These are phyloP conservation scores for Diaporthe australafricana DNA, from an alignment of 2,329 filamentous ascomycete genomes.

Conservation along the genomic window DNA sequence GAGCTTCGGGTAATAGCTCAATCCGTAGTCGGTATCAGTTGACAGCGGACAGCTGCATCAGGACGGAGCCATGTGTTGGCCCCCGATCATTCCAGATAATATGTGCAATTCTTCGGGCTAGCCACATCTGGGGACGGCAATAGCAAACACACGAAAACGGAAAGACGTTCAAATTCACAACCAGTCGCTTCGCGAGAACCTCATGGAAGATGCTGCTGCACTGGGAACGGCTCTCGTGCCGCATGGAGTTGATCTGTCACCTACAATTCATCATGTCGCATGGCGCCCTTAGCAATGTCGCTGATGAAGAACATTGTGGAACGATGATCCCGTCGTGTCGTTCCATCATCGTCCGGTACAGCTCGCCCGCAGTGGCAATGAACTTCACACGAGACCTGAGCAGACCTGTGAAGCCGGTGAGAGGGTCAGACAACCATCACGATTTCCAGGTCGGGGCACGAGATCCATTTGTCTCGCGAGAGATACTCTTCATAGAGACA, in stretches of 20 bases:
- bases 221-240: background rate
- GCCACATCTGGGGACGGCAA: background rate
- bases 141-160: background rate
- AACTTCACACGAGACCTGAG: background rate
- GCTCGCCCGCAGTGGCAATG: background rate
- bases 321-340: background rate
- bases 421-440: background rate
- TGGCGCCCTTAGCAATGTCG: background rate
- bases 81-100: background rate
- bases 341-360: background rate
- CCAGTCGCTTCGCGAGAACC: background rate
- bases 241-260: slow-evolving; percentile 6
- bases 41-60: slow-evolving; percentile 11
- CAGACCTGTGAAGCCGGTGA: background rate
- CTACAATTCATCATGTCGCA: background rate
- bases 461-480: background rate
- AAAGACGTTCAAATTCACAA: background rate
- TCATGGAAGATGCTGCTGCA: background rate
- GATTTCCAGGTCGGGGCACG: background rate
- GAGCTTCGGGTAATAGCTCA: background rate
- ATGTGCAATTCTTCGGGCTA: background rate
- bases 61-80: background rate
- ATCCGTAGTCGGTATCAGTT: slow-evolving; percentile 2
- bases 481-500: background rate
- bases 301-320: background rate